Evolutionary conservation across 805 yeast genomes (phyloP), one percentile per base, ranked within the genome.

Genomic region (Ogataea zsoltii): DNA sequence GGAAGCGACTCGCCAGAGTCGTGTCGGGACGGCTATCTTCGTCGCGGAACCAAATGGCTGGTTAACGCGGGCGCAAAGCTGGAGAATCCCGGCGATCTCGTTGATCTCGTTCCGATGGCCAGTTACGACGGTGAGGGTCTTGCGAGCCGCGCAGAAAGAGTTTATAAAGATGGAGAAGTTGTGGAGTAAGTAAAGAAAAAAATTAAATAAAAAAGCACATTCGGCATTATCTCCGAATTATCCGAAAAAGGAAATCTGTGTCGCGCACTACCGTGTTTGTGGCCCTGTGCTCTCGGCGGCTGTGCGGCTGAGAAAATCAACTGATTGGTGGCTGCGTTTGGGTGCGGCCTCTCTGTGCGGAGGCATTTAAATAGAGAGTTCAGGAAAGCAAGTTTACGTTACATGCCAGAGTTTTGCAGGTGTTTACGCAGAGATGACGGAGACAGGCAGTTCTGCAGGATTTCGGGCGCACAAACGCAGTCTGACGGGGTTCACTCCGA

Each of bases 1-100:
- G 95, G 90, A 17, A 82, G 79, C 58, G 97, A 92, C 67, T 84
- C 88, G 40, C 96, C 97, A 23, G 85, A 80, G 50, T 83, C 97
- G 2, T 88, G 96, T 53, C 77, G 83, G 49, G 64, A 58, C 3
- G 84, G 85, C 55, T 79, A 80, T 51, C 69, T 91, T 56, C 66
- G 68, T 30, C 75, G 91, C 61, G 82, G 90, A 26, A 81, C 88
- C 14, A 69, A 73, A 41, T 92, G 98, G 97, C 62, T 87, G 11
- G 67, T 63, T 5, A 63, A 67, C 10, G 75, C 66, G 17, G 56
- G 56, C 5, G 55, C 48, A 9, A 30, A 25, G 17, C 14, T 46
- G 12, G 32, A 10, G 12, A 16, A 14, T 21, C 28, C 36, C 14
- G 72, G 61, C 2, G 72, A 68, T 0, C 65, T 75, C 17, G 86